These are phyloP conservation scores for Eutrema yunnanense DNA, from an alignment of 345 rosid species.

Conservation along the genomic window DNA sequence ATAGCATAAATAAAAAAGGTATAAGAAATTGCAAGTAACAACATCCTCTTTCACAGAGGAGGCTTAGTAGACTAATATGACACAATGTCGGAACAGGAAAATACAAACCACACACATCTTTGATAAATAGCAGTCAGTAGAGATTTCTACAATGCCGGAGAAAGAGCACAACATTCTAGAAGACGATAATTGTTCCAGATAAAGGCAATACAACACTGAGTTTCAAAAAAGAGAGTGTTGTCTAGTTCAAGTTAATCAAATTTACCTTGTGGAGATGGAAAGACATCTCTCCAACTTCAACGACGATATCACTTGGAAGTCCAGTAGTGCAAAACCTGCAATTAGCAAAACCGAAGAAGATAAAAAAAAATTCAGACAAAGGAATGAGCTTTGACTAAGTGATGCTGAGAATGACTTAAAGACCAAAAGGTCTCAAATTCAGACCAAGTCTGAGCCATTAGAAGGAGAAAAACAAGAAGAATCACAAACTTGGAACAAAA, in stretches of 20 bases:
- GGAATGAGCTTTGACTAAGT: slow-evolving; percentile 1
- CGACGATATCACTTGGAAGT: slow-evolving; percentile 85
- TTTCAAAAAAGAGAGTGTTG: slow-evolving; percentile 8
- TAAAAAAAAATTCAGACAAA: slow-evolving; percentile 8
- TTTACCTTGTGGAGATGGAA: slow-evolving; percentile 98
- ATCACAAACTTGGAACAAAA: not conserved
- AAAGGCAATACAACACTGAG: not conserved
- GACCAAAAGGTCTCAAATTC: not conserved
- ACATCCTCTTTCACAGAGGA: too few relatives aligned
- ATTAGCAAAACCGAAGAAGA: not conserved
- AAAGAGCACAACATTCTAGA: not conserved
- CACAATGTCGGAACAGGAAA: not conserved
- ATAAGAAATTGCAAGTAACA: not conserved
- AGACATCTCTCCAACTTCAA: slow-evolving; percentile 92
- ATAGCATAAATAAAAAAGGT: not conserved
- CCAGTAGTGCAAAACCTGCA: slow-evolving; percentile 94
- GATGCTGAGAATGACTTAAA: not conserved
- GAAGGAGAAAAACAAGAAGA: not conserved
- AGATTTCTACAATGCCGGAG: not conserved
- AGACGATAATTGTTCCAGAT: not conserved
- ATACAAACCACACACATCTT: not conserved
- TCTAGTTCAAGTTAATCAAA: not conserved
- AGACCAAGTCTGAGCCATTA: slow-evolving; percentile 10
- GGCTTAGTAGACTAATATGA: not conserved
- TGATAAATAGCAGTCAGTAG: not conserved